Evolutionary conservation across 352 stramenopile genomes (phyloP), one percentile per base, ranked within the genome.

Genomic region (Phytophthora pini): DNA sequence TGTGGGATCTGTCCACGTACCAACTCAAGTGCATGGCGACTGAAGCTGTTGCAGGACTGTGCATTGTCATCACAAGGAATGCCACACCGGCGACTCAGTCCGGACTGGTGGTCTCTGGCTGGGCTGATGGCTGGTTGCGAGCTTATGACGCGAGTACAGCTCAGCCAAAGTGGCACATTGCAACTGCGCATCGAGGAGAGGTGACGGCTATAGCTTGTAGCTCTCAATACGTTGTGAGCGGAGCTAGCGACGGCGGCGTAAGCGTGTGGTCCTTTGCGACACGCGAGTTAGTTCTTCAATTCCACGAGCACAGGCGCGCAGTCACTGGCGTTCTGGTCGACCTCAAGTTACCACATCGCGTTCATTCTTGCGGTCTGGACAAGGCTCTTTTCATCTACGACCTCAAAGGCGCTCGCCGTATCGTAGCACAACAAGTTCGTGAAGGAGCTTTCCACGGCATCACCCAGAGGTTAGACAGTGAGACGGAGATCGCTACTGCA

Each of bases 341-440:
- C 55, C 50, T 93, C 11, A 64, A 72, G 27, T 78, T 85, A 39
- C 87, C 88, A 2, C 84, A 97, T 68, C 79, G 91, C 49, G 71
- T 98, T 38, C 91, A 98, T 66, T 97, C 85, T 49, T 93, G 84
- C 32, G 88, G 88, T 0, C 68, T 82, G 1, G 93, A 98, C 71
- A 88, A 91, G 41, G 79, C 88, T 20, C 75, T 97, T 9, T 94
- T 98, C 72, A 96, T 95, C 34, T 97, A 97, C 76, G 92, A 98
- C 58, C 78, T 98, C 47, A 90, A 92, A 49, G 92, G 68, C 57
- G 86, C 96, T 70, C 79, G 85, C 27, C 77, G 91, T 20, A 78
- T 96, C 56, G 79, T 96, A 43, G 82, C 77, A 1, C 89, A 97
- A 57, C 82, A 95, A 69, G 69, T 90, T 10, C 82, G 84, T n/a